Evolutionary conservation across 2,329 filamentous ascomycete genomes (phyloP).

Genomic region (Colletotrichum caudatum): DNA sequence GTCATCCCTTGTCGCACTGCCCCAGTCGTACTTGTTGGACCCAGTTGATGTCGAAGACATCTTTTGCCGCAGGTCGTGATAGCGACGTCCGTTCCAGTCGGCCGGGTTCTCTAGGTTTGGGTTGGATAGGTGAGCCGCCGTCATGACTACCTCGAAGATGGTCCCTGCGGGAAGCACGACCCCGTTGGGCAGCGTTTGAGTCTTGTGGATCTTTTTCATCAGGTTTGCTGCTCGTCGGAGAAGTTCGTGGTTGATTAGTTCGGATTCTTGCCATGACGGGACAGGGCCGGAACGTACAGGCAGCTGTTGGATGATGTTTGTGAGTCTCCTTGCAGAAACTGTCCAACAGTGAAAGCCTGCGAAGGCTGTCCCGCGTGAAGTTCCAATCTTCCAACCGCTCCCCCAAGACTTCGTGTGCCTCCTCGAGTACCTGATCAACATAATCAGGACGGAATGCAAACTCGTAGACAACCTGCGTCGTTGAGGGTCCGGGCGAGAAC

Average conservation of each 20-base stretch:
- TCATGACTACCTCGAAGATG: constrained; percentile 34
- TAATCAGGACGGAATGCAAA: constrained; percentile 37
- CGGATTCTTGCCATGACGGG: neutral
- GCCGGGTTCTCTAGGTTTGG: constrained; percentile 16
- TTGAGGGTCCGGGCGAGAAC: constrained; percentile 28
- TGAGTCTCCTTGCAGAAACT: constrained; percentile 40
- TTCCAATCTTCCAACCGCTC: neutral
- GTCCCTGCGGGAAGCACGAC: constrained; percentile 28
- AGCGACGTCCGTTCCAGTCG: constrained; percentile 32
- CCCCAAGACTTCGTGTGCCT: constrained; percentile 27
- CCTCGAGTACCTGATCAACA: constrained; percentile 10
- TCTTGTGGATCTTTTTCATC: constrained; percentile 38
- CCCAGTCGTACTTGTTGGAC: constrained; percentile 33
- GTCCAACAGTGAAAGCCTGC: constrained; percentile 27
- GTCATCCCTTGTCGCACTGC: constrained; percentile 31
- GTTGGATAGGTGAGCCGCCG: constrained; percentile 36
- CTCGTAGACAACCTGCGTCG: constrained; percentile 38
- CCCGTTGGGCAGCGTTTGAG: constrained; percentile 30
- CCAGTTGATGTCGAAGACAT: constrained; percentile 7
- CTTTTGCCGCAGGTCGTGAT: constrained; percentile 28
- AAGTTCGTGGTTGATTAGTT: neutral
- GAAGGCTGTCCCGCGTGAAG: constrained; percentile 28
- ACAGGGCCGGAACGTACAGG: constrained; percentile 12
- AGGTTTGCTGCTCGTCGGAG: constrained; percentile 24
- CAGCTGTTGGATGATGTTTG: constrained; percentile 34